Conservation (phyloP, 805 yeast genomes). For the Wickerhamomyces rabaulensis region DNA sequence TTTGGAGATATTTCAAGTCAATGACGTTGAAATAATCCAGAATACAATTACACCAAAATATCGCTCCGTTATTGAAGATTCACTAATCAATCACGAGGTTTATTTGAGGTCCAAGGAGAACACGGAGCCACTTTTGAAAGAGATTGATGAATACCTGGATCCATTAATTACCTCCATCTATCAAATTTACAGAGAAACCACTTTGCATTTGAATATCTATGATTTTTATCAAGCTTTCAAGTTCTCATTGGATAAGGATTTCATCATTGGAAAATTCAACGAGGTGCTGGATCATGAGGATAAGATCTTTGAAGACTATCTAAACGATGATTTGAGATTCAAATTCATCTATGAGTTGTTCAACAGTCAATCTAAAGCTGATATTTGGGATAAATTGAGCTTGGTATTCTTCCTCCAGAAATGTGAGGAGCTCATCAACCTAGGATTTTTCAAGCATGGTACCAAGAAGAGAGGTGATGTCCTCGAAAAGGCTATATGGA, state of each 20-base stretch:
- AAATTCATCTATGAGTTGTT: conserved; percentile 24
- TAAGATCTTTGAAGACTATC: conserved; percentile 14
- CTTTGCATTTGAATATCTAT: conserved; percentile 56
- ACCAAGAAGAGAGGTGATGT: conserved; percentile 53
- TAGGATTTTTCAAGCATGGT: conserved; percentile 58
- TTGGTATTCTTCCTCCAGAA: conserved; percentile 74
- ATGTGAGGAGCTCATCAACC: conserved; percentile 59
- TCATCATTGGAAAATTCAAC: conserved; percentile 22
- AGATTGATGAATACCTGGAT: conserved; percentile 33
- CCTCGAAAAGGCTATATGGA: conserved; percentile 70
- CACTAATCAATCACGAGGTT: conserved; percentile 36
- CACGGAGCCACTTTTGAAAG: conserved; percentile 10
- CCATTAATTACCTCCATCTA: conserved; percentile 58
- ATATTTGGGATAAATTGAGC: conserved; percentile 56
- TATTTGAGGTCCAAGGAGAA: conserved; percentile 20
- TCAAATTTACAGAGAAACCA: conserved; percentile 74
- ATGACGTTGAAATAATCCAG: conserved; percentile 26
- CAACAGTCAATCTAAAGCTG: conserved; percentile 27
- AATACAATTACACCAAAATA: conserved; percentile 39
- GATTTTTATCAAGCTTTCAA: conserved; percentile 64
- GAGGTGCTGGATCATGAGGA: conserved; percentile 15
- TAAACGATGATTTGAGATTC: conserved; percentile 23
- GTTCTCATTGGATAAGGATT: conserved; percentile 36
- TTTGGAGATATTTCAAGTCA: conserved; percentile 35
- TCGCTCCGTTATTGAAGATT: conserved; percentile 35